A percentile compares a stretch with the other conserved stretches of the same genome.
These are phyloP conservation scores for Candida ovalis DNA, from an alignment of 805 yeast genomes.

Conservation along the genomic window DNA sequence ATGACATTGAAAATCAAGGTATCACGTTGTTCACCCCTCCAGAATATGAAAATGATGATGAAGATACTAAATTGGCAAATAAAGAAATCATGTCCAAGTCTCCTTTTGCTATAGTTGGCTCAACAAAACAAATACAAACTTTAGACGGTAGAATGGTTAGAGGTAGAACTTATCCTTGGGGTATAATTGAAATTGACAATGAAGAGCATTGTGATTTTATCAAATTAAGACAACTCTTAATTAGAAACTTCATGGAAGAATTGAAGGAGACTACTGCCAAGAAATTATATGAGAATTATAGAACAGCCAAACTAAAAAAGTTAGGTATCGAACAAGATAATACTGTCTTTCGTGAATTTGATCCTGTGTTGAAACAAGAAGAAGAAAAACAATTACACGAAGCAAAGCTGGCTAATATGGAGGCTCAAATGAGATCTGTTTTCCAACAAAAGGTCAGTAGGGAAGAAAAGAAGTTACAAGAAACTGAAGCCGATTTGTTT, in stretches of 20 bases:
- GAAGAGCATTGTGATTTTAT: constrained; percentile 91
- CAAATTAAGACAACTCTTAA: constrained; percentile 79
- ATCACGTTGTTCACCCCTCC: constrained; percentile 78
- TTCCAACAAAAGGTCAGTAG: constrained; percentile 95
- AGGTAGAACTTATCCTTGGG: constrained; percentile 97
- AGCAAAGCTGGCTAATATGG: constrained; percentile 90
- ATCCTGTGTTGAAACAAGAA: constrained; percentile 86
- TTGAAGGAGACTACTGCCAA: constrained; percentile 81
- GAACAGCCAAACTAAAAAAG: constrained; percentile 72
- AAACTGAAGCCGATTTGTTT: constrained; percentile 94
- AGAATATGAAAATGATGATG: constrained; percentile 71
- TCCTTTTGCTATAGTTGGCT: constrained; percentile 95
- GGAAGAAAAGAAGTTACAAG: constrained; percentile 95
- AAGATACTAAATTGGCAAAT: constrained; percentile 67
- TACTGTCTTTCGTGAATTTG: constrained; percentile 89
- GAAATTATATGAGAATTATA: constrained; percentile 78
- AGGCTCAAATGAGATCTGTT: constrained; percentile 92
- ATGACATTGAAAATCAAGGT: constrained; percentile 70
- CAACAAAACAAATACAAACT: constrained; percentile 66
- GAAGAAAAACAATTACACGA: constrained; percentile 93
- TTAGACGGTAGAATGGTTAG: constrained; percentile 77
- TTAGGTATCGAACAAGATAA: constrained; percentile 93
- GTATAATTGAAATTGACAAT: constrained; percentile 91
- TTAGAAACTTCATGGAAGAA: constrained; percentile 91
- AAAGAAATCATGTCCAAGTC: constrained; percentile 62